Conservation (phyloP, 108 stramenopile genomes). For the Nitzschia inconspicua region DNA sequence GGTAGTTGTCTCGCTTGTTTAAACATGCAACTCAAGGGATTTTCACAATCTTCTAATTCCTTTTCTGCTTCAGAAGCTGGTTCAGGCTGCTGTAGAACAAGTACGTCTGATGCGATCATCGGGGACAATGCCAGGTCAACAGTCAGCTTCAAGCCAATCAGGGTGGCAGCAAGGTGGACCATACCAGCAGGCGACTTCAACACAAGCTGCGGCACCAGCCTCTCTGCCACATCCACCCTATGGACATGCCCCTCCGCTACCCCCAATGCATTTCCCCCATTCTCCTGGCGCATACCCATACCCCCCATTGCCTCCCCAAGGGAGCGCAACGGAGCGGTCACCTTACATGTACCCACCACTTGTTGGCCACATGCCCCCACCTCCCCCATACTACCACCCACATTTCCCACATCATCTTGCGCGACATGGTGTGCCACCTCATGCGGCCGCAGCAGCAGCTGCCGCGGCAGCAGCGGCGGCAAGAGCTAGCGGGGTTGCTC, state of each 20-base stretch:
- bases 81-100: constrained; percentile 68
- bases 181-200: constrained; percentile 42
- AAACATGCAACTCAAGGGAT: not conserved
- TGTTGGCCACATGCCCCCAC: constrained; percentile 50
- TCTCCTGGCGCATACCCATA: constrained; percentile 24
- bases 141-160: constrained; percentile 24
- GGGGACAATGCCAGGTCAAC: constrained; percentile 48
- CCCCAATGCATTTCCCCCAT: constrained; percentile 15
- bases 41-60: not conserved
- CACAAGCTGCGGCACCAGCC: constrained; percentile 18
- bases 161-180: constrained; percentile 40
- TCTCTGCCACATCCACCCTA: constrained; percentile 4
- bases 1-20: not conserved
- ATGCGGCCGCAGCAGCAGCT: constrained; percentile 2
- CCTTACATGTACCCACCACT: constrained; percentile 38
- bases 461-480: not conserved
- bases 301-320: constrained; percentile 29
- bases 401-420: constrained; percentile 40
- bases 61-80: constrained; percentile 51
- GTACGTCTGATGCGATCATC: constrained; percentile 63
- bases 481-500: constrained; percentile 2
- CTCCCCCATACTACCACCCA: constrained; percentile 45
- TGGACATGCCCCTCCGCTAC: constrained; percentile 22
- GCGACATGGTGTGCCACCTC: constrained; percentile 17
- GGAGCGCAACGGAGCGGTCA: no score